Percentiles rank a stretch among this genome's conserved stretches.
Conservation (phyloP, 208 protist species). For the Dictyostelium gargantuum region DNA sequence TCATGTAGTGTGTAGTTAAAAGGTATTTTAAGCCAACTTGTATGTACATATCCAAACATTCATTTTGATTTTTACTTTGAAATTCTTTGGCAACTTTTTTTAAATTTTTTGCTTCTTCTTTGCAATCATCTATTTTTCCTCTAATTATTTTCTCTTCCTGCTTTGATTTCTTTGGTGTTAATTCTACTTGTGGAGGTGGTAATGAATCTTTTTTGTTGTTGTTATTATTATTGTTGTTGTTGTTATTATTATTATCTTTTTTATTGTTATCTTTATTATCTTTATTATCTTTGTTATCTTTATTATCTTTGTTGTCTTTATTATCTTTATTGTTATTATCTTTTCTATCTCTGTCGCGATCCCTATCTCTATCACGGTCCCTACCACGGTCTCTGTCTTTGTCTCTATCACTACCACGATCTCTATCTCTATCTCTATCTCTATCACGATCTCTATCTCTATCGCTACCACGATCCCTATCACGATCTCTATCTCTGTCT, state of each 20-base stretch:
- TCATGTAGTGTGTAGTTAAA: neutral
- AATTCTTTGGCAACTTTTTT: neutral
- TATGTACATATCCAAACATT: slow-evolving; percentile 8
- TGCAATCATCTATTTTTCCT: neutral
- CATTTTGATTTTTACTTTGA: neutral
- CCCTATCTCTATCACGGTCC: neutral
- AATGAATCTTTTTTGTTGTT: neutral
- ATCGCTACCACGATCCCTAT: neutral
- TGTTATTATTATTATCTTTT: neutral
- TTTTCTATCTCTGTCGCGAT: neutral
- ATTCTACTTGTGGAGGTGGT: neutral
- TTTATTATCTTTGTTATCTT: neutral
- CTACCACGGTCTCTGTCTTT: neutral
- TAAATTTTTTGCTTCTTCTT: neutral
- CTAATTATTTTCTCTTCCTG: neutral
- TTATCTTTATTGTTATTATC: neutral
- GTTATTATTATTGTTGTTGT: neutral
- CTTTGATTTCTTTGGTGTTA: neutral
- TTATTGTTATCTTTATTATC: neutral
- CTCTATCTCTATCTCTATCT: neutral
- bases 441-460: neutral
- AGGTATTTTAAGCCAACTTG: slow-evolving; percentile 56
- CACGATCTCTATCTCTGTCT: neutral
- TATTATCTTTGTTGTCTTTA: slow-evolving; percentile 3
- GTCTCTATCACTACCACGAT: neutral